Percentiles rank a stretch among this genome's conserved stretches.
Evolutionary conservation across 2,329 filamentous ascomycete species (phyloP).

Genomic region (Monilinia aucupariae): DNA sequence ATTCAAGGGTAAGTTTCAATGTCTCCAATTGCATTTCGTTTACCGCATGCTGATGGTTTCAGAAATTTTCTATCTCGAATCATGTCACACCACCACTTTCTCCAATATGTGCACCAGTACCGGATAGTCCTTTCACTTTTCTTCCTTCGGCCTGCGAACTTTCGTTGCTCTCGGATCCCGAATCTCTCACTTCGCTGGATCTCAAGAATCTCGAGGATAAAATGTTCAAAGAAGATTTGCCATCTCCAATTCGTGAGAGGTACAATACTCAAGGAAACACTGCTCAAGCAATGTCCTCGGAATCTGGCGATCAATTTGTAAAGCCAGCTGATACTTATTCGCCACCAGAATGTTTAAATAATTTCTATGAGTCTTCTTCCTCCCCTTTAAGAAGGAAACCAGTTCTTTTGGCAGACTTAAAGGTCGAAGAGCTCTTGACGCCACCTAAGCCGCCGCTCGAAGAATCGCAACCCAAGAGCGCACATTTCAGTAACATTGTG

Average conservation of each 20-base stretch:
- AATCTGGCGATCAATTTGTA: constrained; percentile 43
- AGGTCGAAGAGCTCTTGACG: constrained; percentile 33
- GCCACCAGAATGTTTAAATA: constrained; percentile 20
- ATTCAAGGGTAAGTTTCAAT: constrained; percentile 26
- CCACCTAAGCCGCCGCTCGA: constrained; percentile 23
- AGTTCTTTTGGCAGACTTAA: constrained; percentile 24
- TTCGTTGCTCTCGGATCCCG: constrained; percentile 27
- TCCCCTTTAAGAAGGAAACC: constrained; percentile 13
- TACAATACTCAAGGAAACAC: background rate
- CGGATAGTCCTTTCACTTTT: background rate
- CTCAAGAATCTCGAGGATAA: constrained; percentile 28
- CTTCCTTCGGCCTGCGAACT: constrained; percentile 22
- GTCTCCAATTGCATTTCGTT: background rate
- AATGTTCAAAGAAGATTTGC: constrained; percentile 32
- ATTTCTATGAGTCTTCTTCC: background rate
- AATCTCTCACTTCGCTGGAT: constrained; percentile 27
- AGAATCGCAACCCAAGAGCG: constrained; percentile 20
- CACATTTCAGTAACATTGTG: constrained; percentile 30
- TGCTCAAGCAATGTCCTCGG: background rate
- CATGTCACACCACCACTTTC: constrained; percentile 34
- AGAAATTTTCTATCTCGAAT: constrained; percentile 25
- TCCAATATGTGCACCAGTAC: constrained; percentile 20
- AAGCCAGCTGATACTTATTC: constrained; percentile 61
- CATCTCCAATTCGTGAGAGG: constrained; percentile 22
- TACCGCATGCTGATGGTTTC: background rate